A percentile compares a stretch with the other conserved stretches of the same genome.
phyloP scores from a whole-genome alignment of 208 protist genomes.

The Crithidia fasciculata region DNA sequence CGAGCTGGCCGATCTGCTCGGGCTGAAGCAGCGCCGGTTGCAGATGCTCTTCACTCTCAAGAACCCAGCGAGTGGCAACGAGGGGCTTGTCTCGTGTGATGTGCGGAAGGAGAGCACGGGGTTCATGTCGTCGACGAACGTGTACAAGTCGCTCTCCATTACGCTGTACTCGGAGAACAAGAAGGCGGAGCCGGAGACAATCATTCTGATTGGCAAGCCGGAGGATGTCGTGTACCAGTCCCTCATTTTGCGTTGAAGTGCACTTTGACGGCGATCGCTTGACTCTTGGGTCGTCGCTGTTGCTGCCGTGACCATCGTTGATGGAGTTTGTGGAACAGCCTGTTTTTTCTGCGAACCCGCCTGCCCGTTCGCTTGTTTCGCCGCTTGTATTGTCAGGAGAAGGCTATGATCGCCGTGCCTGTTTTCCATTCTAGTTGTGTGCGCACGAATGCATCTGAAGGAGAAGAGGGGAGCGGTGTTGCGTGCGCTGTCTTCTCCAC shows the following conservation, averaged over 20 bases:
- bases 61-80: conserved; percentile 60
- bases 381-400: no score
- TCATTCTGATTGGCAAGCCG: conserved; percentile 85
- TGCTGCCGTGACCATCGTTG: no score
- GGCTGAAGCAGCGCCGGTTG: conserved; percentile 75
- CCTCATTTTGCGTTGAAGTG: conserved; percentile 45
- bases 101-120: conserved; percentile 79
- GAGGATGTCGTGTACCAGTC: conserved; percentile 82
- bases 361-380: no score
- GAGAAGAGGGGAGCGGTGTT: no score
- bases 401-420: no score
- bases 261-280: background rate
- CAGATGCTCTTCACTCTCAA: conserved; percentile 91
- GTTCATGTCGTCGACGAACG: conserved; percentile 72
- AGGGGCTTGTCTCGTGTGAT: conserved; percentile 85
- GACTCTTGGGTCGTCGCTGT: no score
- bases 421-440: no score
- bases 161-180: conserved; percentile 60
- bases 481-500: no score
- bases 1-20: conserved; percentile 82
- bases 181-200: conserved; percentile 69
- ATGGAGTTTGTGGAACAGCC: no score
- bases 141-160: conserved; percentile 81
- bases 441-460: no score
- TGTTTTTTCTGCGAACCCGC: conserved; percentile 1